These are phyloP conservation scores for Lobosporangium transversale DNA, from an alignment of 192 early-diverging fungal species.

Conservation along the genomic window DNA sequence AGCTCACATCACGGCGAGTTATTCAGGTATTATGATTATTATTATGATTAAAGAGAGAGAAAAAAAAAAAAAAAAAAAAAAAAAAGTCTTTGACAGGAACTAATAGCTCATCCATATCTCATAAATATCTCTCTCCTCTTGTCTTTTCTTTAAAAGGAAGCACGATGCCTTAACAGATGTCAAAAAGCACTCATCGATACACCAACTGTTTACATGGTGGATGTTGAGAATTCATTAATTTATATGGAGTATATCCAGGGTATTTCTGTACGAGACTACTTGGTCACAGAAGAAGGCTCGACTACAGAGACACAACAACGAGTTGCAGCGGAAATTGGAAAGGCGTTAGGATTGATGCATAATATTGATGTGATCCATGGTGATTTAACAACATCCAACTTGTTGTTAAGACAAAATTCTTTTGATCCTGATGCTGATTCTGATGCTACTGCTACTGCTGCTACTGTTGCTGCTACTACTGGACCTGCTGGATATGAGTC, in stretches of 20 bases:
- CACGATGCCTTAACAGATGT: slow-evolving; percentile 82
- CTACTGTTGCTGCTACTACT: no score
- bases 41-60: neutral
- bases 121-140: no score
- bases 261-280: slow-evolving; percentile 76
- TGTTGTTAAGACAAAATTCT: slow-evolving; percentile 79
- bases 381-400: slow-evolving; percentile 96
- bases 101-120: no score
- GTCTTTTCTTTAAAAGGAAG: no score
- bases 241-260: slow-evolving; percentile 94
- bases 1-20: slow-evolving; percentile 79
- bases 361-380: slow-evolving; percentile 90
- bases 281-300: slow-evolving; percentile 52
- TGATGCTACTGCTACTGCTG: no score
- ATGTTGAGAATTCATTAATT: slow-evolving; percentile 74
- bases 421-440: no score
- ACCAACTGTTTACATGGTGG: slow-evolving; percentile 85
- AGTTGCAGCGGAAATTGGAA: slow-evolving; percentile 68
- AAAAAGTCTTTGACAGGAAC: no score
- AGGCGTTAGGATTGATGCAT: slow-evolving; percentile 83
- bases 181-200: slow-evolving; percentile 77
- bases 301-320: slow-evolving; percentile 22
- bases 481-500: slow-evolving; percentile 55
- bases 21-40: slow-evolving; percentile 57
- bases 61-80: neutral